phyloP scores from a whole-genome alignment of 164 flowering plant genomes.

The Brasenia schreberi region DNA sequence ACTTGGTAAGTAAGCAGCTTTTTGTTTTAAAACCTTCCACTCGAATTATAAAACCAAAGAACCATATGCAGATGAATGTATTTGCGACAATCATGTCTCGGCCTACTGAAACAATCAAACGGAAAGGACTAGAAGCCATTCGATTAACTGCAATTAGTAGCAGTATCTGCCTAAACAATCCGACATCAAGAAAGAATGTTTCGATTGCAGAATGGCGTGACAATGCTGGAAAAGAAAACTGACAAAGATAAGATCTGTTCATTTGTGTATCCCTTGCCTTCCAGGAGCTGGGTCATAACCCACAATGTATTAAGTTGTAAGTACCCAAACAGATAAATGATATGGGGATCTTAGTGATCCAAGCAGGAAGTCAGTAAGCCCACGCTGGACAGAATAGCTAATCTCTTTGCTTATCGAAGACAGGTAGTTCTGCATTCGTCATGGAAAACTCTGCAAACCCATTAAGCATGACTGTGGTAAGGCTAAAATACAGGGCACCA shows the following conservation, averaged over 20 bases:
- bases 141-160: conserved; percentile 4
- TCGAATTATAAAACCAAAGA: conserved; percentile 5
- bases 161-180: conserved; percentile 7
- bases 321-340: conserved; percentile 30
- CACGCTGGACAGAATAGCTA: conserved; percentile 68
- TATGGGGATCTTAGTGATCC: conserved; percentile 52
- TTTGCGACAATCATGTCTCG: conserved; percentile 8
- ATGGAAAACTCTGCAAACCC: conserved; percentile 38
- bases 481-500: conserved; percentile 33
- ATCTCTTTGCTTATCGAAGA: conserved; percentile 81
- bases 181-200: conserved; percentile 1
- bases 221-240: too few species aligned
- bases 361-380: conserved; percentile 64
- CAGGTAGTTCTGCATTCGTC: conserved; percentile 44
- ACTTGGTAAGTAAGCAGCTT: too few species aligned
- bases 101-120: conserved; percentile 6
- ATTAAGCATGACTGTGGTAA: conserved; percentile 27
- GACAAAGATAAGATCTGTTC: too few species aligned
- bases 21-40: neutral
- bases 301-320: conserved; percentile 35
- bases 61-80: conserved; percentile 4
- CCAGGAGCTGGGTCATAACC: conserved; percentile 39
- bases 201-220: too few species aligned
- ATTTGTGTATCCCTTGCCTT: conserved; percentile 17
- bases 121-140: conserved; percentile 9